phyloP scores from a whole-genome alignment of 768 basidiomycete species.

The Phylloporus sp. region DNA sequence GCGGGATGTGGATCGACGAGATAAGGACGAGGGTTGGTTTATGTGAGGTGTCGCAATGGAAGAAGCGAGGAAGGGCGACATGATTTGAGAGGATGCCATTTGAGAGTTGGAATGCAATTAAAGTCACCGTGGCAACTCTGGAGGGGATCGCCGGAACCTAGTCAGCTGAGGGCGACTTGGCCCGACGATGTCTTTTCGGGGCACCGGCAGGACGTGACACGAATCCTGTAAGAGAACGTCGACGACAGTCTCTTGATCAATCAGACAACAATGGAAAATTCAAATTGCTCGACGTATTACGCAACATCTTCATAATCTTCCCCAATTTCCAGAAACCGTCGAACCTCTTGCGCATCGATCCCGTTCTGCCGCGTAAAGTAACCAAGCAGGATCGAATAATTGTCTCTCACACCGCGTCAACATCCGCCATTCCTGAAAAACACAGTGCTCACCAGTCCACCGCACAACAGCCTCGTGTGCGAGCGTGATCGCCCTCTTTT shows the following conservation, averaged over 20 bases:
- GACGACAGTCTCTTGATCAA: background rate
- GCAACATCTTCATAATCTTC: constrained; percentile 70
- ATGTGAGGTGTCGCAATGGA: background rate
- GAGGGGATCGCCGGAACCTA: constrained; percentile 11
- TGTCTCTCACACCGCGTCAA: constrained; percentile 42
- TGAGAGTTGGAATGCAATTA: constrained; percentile 20
- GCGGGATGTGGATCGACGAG: background rate
- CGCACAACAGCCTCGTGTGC: constrained; percentile 80
- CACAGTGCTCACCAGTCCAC: constrained; percentile 72
- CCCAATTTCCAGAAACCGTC: constrained; percentile 58
- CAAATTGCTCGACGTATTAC: constrained; percentile 19
- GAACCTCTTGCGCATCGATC: constrained; percentile 56
- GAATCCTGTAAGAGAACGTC: background rate
- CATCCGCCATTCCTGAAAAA: background rate
- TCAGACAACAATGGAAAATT: background rate
- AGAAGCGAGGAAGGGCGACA: background rate
- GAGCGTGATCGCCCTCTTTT: constrained; percentile 62
- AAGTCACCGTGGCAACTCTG: background rate
- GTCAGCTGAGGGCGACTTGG: constrained; percentile 12
- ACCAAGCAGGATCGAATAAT: constrained; percentile 60
- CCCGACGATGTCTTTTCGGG: constrained; percentile 23
- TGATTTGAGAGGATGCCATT: constrained; percentile 7
- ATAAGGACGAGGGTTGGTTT: background rate
- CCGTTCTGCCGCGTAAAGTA: constrained; percentile 62
- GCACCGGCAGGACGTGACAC: constrained; percentile 5